These are phyloP conservation scores for Pyricularia grisea DNA, from an alignment of 2,329 filamentous ascomycete genomes.

Conservation along the genomic window DNA sequence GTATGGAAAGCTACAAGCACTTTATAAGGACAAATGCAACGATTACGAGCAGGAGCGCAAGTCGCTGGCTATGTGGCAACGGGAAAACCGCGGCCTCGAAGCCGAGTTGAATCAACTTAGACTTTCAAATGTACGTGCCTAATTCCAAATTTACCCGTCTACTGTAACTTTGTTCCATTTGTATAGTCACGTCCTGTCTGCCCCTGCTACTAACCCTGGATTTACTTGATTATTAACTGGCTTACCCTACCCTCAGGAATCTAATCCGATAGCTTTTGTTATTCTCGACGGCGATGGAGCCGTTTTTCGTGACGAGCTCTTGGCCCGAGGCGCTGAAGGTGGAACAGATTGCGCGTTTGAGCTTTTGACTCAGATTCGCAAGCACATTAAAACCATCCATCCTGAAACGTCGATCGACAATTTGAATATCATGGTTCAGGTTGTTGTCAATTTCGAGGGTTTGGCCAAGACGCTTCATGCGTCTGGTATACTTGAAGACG, in stretches of 20 bases:
- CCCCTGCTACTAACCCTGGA: neutral
- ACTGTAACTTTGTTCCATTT: no score
- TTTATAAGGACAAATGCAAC: slow-evolving; percentile 2
- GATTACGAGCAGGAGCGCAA: slow-evolving; percentile 5
- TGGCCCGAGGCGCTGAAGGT: slow-evolving; percentile 20
- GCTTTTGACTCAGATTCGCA: slow-evolving; percentile 15
- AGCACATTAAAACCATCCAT: slow-evolving; percentile 14
- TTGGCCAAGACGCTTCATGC: slow-evolving; percentile 18
- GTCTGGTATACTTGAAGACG: slow-evolving; percentile 14
- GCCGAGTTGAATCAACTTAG: slow-evolving; percentile 2
- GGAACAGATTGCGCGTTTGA: slow-evolving; percentile 22
- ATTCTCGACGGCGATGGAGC: slow-evolving; percentile 26
- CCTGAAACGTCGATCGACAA: slow-evolving; percentile 18
- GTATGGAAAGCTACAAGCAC: neutral
- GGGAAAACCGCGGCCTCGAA: neutral
- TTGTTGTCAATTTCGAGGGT: slow-evolving; percentile 23
- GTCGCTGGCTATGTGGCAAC: slow-evolving; percentile 6
- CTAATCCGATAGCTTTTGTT: slow-evolving; percentile 21
- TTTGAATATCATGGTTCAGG: slow-evolving; percentile 22
- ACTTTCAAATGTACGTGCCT: slow-evolving; percentile 3
- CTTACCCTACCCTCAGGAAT: slow-evolving; percentile 15
- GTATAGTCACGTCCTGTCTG: neutral
- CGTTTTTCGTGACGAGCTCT: slow-evolving; percentile 22
- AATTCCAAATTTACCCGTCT: neutral
- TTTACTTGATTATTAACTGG: neutral